Evolutionary conservation across 345 rosid genomes (phyloP).

Genomic region (Nasturtium officinale): DNA sequence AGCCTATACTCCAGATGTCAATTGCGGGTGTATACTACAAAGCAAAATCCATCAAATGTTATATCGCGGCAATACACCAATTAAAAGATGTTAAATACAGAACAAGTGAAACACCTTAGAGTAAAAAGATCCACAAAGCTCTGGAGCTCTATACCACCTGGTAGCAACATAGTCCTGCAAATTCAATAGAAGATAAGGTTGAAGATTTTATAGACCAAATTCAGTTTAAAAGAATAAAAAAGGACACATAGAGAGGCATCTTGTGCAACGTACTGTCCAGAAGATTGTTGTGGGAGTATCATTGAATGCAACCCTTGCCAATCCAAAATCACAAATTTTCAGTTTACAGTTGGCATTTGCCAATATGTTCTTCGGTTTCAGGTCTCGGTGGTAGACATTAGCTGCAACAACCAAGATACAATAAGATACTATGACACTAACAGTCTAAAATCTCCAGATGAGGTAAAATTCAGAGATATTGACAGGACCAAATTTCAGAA

Average conservation of each 20-base stretch:
- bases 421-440: constrained; percentile 14
- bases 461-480: constrained; percentile 5
- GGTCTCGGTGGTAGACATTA: constrained; percentile 88
- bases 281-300: constrained; percentile 86
- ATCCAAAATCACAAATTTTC: constrained; percentile 93
- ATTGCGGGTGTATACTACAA: constrained; percentile 96
- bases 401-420: constrained; percentile 59
- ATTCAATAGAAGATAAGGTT: constrained; percentile 17
- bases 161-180: constrained; percentile 96
- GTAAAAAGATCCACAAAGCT: constrained; percentile 96
- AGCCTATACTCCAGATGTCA: constrained; percentile 97
- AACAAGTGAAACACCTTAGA: constrained; percentile 67
- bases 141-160: constrained; percentile 99
- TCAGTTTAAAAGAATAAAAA: constrained; percentile 21
- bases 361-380: constrained; percentile 93
- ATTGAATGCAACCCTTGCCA: constrained; percentile 94
- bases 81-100: background rate
- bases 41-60: constrained; percentile 28
- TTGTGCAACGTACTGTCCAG: constrained; percentile 74
- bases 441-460: background rate
- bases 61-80: background rate
- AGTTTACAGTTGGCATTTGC: constrained; percentile 99
- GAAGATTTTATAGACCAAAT: constrained; percentile 19
- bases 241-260: constrained; percentile 2
- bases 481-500: constrained; percentile 4